phyloP scores from a whole-genome alignment of 1,284 basidiomycete genomes.

The Ganoderma sinense region DNA sequence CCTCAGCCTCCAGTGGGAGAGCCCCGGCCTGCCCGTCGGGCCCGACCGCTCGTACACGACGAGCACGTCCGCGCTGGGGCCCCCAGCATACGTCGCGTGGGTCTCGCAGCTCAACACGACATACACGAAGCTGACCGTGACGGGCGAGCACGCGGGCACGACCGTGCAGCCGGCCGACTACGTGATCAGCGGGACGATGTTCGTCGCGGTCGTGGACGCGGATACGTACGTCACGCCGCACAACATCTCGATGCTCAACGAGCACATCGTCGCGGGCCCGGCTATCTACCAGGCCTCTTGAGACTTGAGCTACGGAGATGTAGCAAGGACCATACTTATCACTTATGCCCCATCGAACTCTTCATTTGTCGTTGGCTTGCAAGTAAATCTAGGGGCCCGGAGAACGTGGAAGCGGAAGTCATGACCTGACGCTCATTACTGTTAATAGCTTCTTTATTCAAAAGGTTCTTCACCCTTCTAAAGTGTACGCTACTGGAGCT shows the following conservation, averaged over 20 bases:
- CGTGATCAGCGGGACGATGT: constrained; percentile 61
- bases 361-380: too few relatives aligned
- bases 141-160: constrained; percentile 51
- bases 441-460: neutral
- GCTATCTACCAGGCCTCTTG: constrained; percentile 57
- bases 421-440: neutral
- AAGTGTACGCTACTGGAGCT: too few relatives aligned
- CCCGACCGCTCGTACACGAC: constrained; percentile 64
- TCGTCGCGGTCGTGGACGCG: constrained; percentile 61
- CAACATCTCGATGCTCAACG: constrained; percentile 61
- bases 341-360: too few relatives aligned
- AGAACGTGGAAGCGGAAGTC: too few relatives aligned
- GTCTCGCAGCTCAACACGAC: constrained; percentile 72
- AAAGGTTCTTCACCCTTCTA: neutral
- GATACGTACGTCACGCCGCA: constrained; percentile 65
- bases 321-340: too few relatives aligned
- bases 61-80: constrained; percentile 47
- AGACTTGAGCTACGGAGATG: constrained; percentile 27
- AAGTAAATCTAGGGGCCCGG: too few relatives aligned
- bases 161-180: constrained; percentile 56
- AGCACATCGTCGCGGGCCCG: constrained; percentile 66
- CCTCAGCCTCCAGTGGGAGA: constrained; percentile 63
- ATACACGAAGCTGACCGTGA: constrained; percentile 57
- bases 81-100: constrained; percentile 52
- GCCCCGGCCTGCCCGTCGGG: constrained; percentile 58